These are phyloP conservation scores for Emiliania huxleyi DNA, from an alignment of 78 protist species.

Conservation along the genomic window DNA sequence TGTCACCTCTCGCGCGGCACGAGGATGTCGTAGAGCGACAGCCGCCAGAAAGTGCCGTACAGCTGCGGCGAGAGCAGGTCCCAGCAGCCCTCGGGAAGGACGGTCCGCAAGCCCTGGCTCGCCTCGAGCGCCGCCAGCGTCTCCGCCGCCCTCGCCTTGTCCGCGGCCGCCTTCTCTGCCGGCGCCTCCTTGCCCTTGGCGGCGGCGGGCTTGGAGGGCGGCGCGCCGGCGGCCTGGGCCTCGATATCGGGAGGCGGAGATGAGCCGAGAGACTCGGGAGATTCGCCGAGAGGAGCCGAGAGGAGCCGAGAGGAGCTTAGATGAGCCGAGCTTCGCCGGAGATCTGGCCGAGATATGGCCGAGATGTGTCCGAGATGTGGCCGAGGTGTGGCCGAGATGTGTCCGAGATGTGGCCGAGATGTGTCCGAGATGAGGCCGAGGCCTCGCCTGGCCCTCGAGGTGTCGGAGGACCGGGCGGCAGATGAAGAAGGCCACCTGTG, in stretches of 20 bases:
- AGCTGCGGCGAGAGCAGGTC: neutral
- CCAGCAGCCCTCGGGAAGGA: neutral
- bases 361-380: no score
- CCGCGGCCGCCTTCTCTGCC: neutral
- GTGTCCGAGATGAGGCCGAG: no score
- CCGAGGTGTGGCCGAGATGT: no score
- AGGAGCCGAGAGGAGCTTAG: no score
- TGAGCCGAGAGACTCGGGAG: no score
- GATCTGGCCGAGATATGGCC: no score
- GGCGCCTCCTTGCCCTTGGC: neutral
- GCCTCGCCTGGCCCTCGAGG: neutral
- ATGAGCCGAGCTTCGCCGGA: no score
- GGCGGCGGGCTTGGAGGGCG: neutral
- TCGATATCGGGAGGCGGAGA: no score
- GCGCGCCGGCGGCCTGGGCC: no score
- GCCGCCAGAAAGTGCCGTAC: slow-evolving; percentile 40
- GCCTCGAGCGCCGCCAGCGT: neutral
- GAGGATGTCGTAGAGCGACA: slow-evolving; percentile 40
- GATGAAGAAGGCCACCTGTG: neutral
- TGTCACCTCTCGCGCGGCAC: slow-evolving; percentile 18
- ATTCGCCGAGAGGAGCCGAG: no score
- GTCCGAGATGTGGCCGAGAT: no score
- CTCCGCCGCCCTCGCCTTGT: no score
- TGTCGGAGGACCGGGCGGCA: neutral
- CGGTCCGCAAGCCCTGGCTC: neutral